Base-by-base conservation (phyloP, 805 yeast species). In the Cyberlindnera maclurae region DNA sequence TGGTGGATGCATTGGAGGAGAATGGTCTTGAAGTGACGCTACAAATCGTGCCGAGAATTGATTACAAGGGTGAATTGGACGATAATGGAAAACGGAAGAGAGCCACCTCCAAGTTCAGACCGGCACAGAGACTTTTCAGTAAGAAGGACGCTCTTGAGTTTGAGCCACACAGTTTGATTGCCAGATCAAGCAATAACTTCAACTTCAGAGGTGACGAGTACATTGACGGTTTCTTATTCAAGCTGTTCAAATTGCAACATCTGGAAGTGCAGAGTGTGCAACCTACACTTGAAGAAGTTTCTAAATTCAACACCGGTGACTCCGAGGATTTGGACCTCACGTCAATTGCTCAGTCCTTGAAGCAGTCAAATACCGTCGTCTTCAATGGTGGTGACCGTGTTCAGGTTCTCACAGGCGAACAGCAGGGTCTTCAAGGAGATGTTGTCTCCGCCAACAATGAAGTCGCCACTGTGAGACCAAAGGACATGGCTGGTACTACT, bases 341-440 rank as follows among this genome's bases (percentile, higher is more conserved):
- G 4, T 77, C 89, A 0, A 78, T 93, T 49, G 93, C 96, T 2
- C 86, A 88, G 45, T 76, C 86, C n/a, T 69, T 93, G 50, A 85
- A 85, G 56, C 75, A 75, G 46, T 67, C 77, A 2, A 68, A 74
- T 16, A 64, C 72, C 22, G 69, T 77, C 26, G 62, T 71, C 4
- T 90, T 89, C 67, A 96, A 87, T 60, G 86, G 94, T 5, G 97
- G 96, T 49, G 98, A 93, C 60, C 75, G 84, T 50, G 96, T 93
- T 34, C 96, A 89, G 62, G 84, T 93, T 35, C 71, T 84, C 37
- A 77, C 79, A 47, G 98, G 98, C 58, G 98, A 93, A 64, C 97
- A 89, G 63, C 78, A 89, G 33, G 94, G 90, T 43, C 76, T 94
- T 43, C 72, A 74, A 38, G 98, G 97, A 63, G 72, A 73, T 37